Conservation (phyloP, 345 rosid genomes). For the Hibiscus syriacus region DNA sequence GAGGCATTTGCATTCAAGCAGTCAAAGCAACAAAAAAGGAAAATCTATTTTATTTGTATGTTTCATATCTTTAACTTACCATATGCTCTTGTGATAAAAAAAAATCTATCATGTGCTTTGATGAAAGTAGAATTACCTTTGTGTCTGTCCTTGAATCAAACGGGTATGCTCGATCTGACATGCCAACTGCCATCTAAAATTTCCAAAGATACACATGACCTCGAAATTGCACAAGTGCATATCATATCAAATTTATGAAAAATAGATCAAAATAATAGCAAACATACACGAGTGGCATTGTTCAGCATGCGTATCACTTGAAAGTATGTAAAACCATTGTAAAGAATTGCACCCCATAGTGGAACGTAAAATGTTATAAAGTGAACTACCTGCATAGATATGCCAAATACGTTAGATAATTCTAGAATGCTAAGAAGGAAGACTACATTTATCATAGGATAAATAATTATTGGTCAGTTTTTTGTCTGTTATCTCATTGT, state of each 20-base stretch:
- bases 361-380: conserved; percentile 83
- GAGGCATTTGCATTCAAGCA: not conserved
- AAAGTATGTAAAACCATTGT: conserved; percentile 83
- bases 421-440: not conserved
- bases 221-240: not conserved
- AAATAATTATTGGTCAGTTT: not conserved
- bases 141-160: conserved; percentile 57
- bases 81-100: not conserved
- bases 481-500: not conserved
- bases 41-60: not conserved
- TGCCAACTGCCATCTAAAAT: conserved; percentile 87
- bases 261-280: not conserved
- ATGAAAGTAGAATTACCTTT: conserved; percentile 41
- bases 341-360: conserved; percentile 92
- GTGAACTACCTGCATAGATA: conserved; percentile 71
- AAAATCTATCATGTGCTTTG: not conserved
- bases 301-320: conserved; percentile 95
- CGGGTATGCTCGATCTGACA: conserved; percentile 67
- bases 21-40: not conserved
- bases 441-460: not conserved
- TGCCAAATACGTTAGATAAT: not conserved
- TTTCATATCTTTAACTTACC: not conserved
- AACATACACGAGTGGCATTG: conserved; percentile 80
- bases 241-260: not conserved
- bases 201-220: conserved; percentile 3